Evolutionary conservation across 371 early-diverging fungal genomes (phyloP), one percentile per base, ranked within the genome.

Genomic region (Mortierella sp.): DNA sequence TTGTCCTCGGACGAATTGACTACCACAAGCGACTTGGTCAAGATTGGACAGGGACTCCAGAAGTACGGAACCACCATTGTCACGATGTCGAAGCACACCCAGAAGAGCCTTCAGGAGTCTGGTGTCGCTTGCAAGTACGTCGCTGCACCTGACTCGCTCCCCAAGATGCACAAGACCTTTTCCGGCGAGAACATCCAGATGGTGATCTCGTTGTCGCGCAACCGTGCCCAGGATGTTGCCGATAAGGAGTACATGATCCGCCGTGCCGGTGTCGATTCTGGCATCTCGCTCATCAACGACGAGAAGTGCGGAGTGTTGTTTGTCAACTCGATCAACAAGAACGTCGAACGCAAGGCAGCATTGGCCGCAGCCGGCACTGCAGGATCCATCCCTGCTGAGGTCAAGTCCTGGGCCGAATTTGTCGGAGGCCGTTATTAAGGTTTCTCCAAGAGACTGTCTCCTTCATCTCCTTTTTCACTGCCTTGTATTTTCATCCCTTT

Each of bases 201-300:
- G 68, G 95, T 95, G 38, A 91, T 97, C 76, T 95, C 95, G 79
- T 89, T 97, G 75, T 94, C 96, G 68, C 92, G 93, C 87, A 88
- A 88, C 70, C 94, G 96, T 63, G 94, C 97, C 6, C 82, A 89
- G 74, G 89, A 90, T 82, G 93, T 91, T 65, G 75, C 86, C 11
- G 92, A 95, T 80, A 83, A 91, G 74, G 94, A 95, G 80, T 97
- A 97, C 87, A 89, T 91, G 73, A 91, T 97, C 82, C 94, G 97
- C 75, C 94, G 97, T 79, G 93, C 95, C 72, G 96, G 97, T 42
- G 97, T 98, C 9, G 97, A 97, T 80, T 93, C 97, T 78, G 97
- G 96, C 55, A 93, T 97, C 77, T 96, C 97, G 16, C 87, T 97
- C 58, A 88, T 98, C 83, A 98, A 97, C 78, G 96, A 98, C 81